phyloP scores from a whole-genome alignment of 2,329 filamentous ascomycete species.

The Hortaea werneckii region DNA sequence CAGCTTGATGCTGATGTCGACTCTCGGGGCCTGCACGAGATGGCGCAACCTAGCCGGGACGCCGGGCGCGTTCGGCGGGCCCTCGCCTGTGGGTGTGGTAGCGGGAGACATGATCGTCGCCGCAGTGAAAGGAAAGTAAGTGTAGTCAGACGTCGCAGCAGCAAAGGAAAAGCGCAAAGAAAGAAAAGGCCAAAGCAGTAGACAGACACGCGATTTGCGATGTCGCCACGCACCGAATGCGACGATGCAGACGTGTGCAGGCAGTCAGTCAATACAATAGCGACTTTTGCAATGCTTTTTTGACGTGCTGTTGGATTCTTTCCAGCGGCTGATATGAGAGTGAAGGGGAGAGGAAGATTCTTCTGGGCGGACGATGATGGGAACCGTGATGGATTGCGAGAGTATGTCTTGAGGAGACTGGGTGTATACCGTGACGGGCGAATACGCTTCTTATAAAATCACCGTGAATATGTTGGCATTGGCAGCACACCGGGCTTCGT shows the following conservation, averaged over 20 bases:
- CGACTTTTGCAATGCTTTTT: not conserved
- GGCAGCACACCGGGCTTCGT: not conserved
- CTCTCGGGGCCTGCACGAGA: constrained; percentile 23
- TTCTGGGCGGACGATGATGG: not conserved
- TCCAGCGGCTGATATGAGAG: not conserved
- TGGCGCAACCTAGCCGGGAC: constrained; percentile 18
- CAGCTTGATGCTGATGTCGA: constrained; percentile 34
- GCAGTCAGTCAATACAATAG: no score
- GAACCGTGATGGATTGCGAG: not conserved
- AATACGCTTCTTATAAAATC: not conserved
- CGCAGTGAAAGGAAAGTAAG: not conserved
- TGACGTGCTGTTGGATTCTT: not conserved
- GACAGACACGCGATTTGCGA: not conserved
- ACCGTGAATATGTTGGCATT: not conserved
- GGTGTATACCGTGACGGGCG: not conserved
- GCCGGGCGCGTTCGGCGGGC: not conserved
- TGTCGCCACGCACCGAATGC: not conserved
- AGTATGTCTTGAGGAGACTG: not conserved
- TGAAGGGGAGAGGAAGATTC: not conserved
- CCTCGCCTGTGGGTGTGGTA: not conserved
- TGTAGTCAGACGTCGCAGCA: not conserved
- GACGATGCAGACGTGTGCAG: not conserved
- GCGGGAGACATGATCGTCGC: not conserved
- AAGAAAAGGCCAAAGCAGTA: not conserved
- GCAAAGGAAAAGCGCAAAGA: not conserved